Evolutionary conservation across 495 filamentous ascomycete species (phyloP).

Genomic region (Tuber aestivum): DNA sequence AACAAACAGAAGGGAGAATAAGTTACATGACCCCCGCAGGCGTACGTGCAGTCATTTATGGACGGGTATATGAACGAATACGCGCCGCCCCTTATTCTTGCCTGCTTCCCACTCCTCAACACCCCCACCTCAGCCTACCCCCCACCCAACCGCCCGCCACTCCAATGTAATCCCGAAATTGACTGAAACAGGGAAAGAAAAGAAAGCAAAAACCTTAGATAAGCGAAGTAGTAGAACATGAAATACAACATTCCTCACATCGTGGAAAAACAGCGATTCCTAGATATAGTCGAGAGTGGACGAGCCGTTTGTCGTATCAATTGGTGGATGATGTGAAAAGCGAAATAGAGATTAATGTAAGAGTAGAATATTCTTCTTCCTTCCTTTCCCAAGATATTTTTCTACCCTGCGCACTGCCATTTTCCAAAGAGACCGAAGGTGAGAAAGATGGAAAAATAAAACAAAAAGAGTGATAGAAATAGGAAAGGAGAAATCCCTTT

Average conservation of each 20-base stretch:
- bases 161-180: neutral
- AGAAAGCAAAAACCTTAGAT: neutral
- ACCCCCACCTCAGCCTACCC: neutral
- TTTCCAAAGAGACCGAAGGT: neutral
- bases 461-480: neutral
- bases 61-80: neutral
- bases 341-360: neutral
- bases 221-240: neutral
- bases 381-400: neutral
- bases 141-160: neutral
- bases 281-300: neutral
- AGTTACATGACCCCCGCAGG: neutral
- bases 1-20: neutral
- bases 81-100: neutral
- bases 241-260: neutral
- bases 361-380: neutral
- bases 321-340: neutral
- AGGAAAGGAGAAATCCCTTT: neutral
- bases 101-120: too few relatives aligned
- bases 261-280: conserved; percentile 1
- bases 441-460: too few relatives aligned
- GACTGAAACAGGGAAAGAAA: neutral
- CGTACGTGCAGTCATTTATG: neutral
- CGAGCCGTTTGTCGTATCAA: neutral
- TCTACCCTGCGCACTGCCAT: neutral